These are phyloP conservation scores for Candida albicans DNA, from an alignment of 1,139 yeast species.

Conservation along the genomic window DNA sequence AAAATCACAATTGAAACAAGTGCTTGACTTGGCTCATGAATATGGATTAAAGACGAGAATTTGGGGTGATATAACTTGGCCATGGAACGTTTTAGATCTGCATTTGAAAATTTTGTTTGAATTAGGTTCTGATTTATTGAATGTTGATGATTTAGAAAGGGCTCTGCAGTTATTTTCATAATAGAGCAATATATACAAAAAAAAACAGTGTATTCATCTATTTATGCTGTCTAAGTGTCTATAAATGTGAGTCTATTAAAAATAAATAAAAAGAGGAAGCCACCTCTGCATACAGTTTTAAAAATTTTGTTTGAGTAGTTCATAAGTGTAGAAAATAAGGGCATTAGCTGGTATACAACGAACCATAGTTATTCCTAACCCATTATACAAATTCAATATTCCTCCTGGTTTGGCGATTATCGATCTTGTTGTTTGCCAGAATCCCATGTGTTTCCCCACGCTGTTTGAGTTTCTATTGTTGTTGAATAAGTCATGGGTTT, in stretches of 20 bases:
- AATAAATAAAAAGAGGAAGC: neutral
- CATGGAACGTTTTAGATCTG: slow-evolving; percentile 26
- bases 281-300: slow-evolving; percentile 8
- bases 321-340: slow-evolving; percentile 77
- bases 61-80: slow-evolving; percentile 49
- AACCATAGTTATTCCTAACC: slow-evolving; percentile 76
- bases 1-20: slow-evolving; percentile 18
- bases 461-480: slow-evolving; percentile 11
- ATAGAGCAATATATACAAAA: neutral
- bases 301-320: slow-evolving; percentile 52
- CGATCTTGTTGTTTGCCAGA: slow-evolving; percentile 29
- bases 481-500: slow-evolving; percentile 50
- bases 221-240: neutral
- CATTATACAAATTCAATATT: slow-evolving; percentile 70
- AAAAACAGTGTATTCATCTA: slow-evolving; percentile 2
- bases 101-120: slow-evolving; percentile 30
- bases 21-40: slow-evolving; percentile 34
- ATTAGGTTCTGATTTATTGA: slow-evolving; percentile 39
- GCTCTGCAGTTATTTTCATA: slow-evolving; percentile 23
- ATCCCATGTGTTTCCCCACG: slow-evolving; percentile 23
- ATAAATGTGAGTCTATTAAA: neutral
- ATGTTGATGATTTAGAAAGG: slow-evolving; percentile 37
- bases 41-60: slow-evolving; percentile 40
- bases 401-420: slow-evolving; percentile 52
- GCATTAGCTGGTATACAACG: slow-evolving; percentile 93